Evolutionary conservation across 1,284 basidiomycete genomes (phyloP).

Genomic region (Ceratobasidium sp.): DNA sequence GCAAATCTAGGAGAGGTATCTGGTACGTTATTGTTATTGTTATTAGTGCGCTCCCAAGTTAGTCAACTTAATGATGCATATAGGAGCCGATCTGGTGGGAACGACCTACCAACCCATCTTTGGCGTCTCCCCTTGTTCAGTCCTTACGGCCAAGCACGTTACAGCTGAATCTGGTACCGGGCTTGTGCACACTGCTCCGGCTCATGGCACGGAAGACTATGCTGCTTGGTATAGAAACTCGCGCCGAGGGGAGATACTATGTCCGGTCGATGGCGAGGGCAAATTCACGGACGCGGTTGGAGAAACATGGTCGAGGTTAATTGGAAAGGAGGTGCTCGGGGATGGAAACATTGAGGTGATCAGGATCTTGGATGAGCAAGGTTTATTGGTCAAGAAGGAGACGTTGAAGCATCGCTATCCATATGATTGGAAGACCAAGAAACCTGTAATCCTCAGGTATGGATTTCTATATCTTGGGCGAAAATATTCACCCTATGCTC

Average conservation of each 20-base stretch:
- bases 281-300: conserved; percentile 71
- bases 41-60: neutral
- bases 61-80: neutral
- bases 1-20: conserved; percentile 62
- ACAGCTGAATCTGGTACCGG: conserved; percentile 93
- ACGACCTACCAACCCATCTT: conserved; percentile 79
- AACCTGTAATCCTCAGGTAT: conserved; percentile 90
- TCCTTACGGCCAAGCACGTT: conserved; percentile 72
- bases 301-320: conserved; percentile 56
- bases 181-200: conserved; percentile 94
- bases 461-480: conserved; percentile 48
- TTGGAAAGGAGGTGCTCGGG: conserved; percentile 78
- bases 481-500: neutral
- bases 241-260: conserved; percentile 56
- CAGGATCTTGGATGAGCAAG: conserved; percentile 66
- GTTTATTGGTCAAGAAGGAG: conserved; percentile 73
- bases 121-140: conserved; percentile 62
- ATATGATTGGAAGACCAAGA: conserved; percentile 96
- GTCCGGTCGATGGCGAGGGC: conserved; percentile 87
- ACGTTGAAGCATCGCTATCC: conserved; percentile 90
- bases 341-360: conserved; percentile 77
- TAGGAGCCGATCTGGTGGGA: conserved; percentile 73
- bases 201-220: conserved; percentile 96
- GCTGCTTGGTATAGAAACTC: conserved; percentile 66
- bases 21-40: conserved; percentile 56